A percentile compares a stretch with the other conserved stretches of the same genome.
Conservation (phyloP, 805 yeast species). For the Clavispora asparagi region DNA sequence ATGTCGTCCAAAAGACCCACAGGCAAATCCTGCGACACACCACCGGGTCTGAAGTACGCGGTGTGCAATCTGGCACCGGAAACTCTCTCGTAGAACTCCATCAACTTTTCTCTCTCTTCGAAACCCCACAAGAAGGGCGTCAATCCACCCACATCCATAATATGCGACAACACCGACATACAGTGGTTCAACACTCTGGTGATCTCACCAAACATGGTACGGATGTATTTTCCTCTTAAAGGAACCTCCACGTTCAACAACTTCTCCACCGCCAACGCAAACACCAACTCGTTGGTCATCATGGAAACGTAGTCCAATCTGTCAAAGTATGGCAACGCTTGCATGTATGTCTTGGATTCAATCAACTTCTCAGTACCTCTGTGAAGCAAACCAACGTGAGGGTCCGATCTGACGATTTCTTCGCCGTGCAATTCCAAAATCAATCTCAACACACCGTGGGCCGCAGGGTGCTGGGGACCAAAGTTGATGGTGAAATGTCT, state of each 20-base stretch:
- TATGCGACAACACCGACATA: constrained; percentile 82
- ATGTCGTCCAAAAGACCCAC: constrained; percentile 83
- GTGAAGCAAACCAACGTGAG: constrained; percentile 83
- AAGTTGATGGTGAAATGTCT: constrained; percentile 87
- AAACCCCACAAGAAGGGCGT: constrained; percentile 94
- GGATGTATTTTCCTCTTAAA: constrained; percentile 74
- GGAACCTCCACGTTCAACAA: constrained; percentile 82
- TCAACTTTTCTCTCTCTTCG: constrained; percentile 87
- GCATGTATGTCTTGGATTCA: constrained; percentile 80
- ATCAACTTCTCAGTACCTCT: constrained; percentile 88
- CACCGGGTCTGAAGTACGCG: constrained; percentile 89
- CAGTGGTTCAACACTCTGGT: constrained; percentile 79
- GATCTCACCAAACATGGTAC: constrained; percentile 83
- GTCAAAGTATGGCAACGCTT: constrained; percentile 85
- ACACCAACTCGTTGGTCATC: constrained; percentile 90
- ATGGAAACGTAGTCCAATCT: constrained; percentile 78
- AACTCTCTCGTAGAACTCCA: constrained; percentile 90
- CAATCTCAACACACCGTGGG: constrained; percentile 85
- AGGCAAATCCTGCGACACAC: constrained; percentile 85
- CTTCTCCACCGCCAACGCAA: constrained; percentile 79
- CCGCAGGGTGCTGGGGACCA: constrained; percentile 95
- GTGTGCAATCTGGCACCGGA: constrained; percentile 87
- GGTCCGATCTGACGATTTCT: constrained; percentile 81
- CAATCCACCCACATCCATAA: constrained; percentile 92
- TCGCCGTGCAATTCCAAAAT: constrained; percentile 85